phyloP scores from a whole-genome alignment of 345 rosid species.

The Iberis pinnata region DNA sequence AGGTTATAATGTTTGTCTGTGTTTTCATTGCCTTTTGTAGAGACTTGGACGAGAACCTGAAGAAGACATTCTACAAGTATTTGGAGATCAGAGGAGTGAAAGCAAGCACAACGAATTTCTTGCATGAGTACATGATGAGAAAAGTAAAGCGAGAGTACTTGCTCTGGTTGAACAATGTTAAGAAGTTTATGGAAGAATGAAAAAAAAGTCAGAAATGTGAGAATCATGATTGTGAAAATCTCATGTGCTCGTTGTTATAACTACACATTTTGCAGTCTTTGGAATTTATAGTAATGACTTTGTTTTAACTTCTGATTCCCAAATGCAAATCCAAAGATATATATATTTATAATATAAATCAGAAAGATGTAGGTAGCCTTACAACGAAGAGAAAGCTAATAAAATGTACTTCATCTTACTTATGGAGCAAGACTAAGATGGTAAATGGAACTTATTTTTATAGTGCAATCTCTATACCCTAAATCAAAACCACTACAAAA shows the following conservation, averaged over 20 bases:
- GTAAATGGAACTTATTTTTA: conserved; percentile 23
- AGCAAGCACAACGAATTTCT: conserved; percentile 63
- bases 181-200: conserved; percentile 49
- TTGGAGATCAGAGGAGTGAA: conserved; percentile 78
- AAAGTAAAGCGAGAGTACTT: conserved; percentile 64
- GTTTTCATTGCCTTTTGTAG: conserved; percentile 30
- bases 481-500: too few species aligned
- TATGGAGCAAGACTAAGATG: conserved; percentile 24
- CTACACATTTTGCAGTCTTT: neutral
- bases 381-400: conserved; percentile 17
- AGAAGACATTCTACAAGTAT: conserved; percentile 71
- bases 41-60: conserved; percentile 81
- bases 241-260: neutral
- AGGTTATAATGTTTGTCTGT: conserved; percentile 12
- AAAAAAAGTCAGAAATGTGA: neutral
- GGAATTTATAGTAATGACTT: neutral
- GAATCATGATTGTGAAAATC: neutral
- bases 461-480: conserved; percentile 4
- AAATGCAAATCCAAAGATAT: neutral
- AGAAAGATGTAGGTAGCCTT: conserved; percentile 5
- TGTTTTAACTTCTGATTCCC: neutral
- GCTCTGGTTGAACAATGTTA: conserved; percentile 70
- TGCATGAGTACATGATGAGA: conserved; percentile 77
- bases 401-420: conserved; percentile 22
- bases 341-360: neutral